A percentile compares a stretch with the other conserved stretches of the same genome.
Conservation (phyloP, 108 stramenopile genomes). For the Nitzschia sp. region DNA sequence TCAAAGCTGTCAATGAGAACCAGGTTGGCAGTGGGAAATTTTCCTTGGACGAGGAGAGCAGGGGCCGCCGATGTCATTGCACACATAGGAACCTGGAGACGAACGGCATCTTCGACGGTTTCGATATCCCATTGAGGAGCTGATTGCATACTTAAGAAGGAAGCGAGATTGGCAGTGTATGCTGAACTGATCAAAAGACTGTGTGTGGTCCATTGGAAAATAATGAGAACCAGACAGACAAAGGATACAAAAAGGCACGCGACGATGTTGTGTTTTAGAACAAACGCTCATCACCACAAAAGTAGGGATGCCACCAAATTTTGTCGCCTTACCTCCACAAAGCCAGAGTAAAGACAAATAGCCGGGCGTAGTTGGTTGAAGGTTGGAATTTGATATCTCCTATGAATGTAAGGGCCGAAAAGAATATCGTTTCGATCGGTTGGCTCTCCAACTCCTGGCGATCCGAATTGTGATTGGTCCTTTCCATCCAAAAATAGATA, state of each 20-base stretch:
- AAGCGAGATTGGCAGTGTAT: conserved; percentile 46
- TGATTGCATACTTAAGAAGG: conserved; percentile 27
- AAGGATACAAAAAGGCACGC: no score
- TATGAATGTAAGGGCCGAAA: conserved; percentile 16
- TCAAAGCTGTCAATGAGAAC: not conserved
- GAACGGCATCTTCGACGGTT: conserved; percentile 25
- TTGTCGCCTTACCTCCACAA: conserved; percentile 44
- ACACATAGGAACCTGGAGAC: conserved; percentile 20
- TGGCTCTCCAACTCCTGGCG: no score
- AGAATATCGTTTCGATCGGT: conserved; percentile 5
- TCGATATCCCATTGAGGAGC: conserved; percentile 11
- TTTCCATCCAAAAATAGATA: conserved; percentile 25
- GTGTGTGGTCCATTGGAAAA: no score
- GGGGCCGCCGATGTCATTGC: not conserved
- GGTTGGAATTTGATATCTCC: conserved; percentile 10
- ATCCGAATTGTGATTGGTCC: not conserved
- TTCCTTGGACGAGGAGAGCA: conserved; percentile 2
- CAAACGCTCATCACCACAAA: no score
- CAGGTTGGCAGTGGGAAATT: conserved; percentile 27
- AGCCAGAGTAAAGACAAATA: conserved; percentile 25
- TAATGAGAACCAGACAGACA: no score
- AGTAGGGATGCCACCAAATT: no score
- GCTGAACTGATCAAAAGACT: conserved; percentile 29
- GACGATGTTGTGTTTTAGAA: no score
- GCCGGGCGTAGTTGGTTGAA: conserved; percentile 1